Evolutionary conservation across 1,284 basidiomycete genomes (phyloP).

Genomic region (Blastosporella zonata): DNA sequence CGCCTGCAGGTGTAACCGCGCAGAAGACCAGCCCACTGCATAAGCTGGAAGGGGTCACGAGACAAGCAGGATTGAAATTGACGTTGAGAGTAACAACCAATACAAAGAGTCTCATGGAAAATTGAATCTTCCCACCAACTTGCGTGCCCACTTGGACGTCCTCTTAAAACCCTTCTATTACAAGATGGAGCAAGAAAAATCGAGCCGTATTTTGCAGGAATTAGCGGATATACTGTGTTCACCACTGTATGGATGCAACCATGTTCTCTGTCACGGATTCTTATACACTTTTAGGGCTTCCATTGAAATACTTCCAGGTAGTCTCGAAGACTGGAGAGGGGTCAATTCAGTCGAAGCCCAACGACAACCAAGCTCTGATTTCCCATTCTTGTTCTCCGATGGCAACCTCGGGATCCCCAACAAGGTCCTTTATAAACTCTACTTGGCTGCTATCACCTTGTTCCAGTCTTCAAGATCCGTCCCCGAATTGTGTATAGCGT

Average conservation of each 20-base stretch:
- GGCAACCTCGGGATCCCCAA: slow-evolving; percentile 64
- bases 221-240: slow-evolving; percentile 15
- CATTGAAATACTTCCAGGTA: slow-evolving; percentile 51
- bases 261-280: not conserved
- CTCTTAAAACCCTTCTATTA: not conserved
- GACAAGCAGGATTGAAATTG: too few species aligned
- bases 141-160: too few species aligned
- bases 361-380: slow-evolving; percentile 24
- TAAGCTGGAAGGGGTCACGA: not conserved
- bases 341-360: slow-evolving; percentile 20
- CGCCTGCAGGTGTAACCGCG: slow-evolving; percentile 12
- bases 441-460: slow-evolving; percentile 39
- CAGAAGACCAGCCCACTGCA: slow-evolving; percentile 18
- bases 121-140: too few species aligned
- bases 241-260: slow-evolving; percentile 9
- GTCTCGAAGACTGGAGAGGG: slow-evolving; percentile 36
- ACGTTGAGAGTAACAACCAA: too few species aligned
- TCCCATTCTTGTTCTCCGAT: slow-evolving; percentile 55
- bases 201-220: slow-evolving; percentile 1
- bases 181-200: slow-evolving; percentile 8
- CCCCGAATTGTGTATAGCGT: slow-evolving; percentile 23
- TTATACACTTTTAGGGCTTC: slow-evolving; percentile 29
- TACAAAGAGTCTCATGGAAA: too few species aligned
- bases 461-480: slow-evolving; percentile 30
- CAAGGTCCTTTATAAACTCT: slow-evolving; percentile 50